phyloP scores from a whole-genome alignment of 129 eudicot genomes.

The Artemisia argyi region DNA sequence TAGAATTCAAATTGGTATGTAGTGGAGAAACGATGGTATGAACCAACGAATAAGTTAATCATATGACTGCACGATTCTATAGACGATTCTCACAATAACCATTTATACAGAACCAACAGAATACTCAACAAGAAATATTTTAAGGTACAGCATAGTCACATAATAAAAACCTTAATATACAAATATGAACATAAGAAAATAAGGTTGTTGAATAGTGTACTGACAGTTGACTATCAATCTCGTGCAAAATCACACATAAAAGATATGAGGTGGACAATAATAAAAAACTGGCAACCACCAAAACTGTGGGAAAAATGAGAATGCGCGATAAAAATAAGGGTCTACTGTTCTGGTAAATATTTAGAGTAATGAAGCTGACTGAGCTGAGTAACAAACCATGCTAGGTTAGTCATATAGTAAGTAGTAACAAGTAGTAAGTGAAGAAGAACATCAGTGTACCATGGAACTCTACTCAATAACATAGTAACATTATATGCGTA shows the following conservation, averaged over 20 bases:
- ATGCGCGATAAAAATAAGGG: neutral
- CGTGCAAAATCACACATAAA: neutral
- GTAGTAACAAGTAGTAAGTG: neutral
- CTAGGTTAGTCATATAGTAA: neutral
- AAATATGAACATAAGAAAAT: neutral
- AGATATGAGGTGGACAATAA: neutral
- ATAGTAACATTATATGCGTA: neutral
- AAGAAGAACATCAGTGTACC: neutral
- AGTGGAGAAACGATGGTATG: neutral
- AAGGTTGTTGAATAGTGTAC: neutral
- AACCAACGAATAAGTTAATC: slow-evolving; percentile 9
- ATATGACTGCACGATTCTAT: slow-evolving; percentile 3
- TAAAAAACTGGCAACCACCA: neutral
- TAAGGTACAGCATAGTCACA: slow-evolving; percentile 1
- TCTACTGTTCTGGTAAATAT: slow-evolving; percentile 1
- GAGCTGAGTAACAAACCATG: slow-evolving; percentile 10
- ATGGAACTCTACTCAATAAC: neutral
- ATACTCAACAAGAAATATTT: neutral
- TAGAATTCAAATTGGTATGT: neutral
- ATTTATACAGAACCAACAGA: slow-evolving; percentile 1
- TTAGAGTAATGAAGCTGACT: neutral
- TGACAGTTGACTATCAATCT: neutral
- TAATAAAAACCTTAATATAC: slow-evolving; percentile 6
- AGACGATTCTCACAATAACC: neutral
- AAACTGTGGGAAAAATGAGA: neutral